Base-by-base conservation (phyloP, 371 early-diverging fungal species). In the Rhizopus arrhizus region DNA sequence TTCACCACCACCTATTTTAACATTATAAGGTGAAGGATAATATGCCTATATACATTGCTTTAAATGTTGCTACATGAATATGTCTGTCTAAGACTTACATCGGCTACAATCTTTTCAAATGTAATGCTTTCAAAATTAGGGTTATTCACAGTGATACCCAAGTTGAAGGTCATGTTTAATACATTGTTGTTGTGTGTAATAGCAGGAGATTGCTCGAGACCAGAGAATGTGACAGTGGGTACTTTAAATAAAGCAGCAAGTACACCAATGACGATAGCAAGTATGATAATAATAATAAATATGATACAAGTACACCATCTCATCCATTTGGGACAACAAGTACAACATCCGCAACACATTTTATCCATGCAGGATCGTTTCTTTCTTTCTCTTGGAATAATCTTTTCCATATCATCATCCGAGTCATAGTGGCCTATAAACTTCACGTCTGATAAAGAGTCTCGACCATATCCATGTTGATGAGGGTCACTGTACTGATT, bases 111-210 rank as follows among this genome's bases (percentile, higher is more conserved):
- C 0, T 73, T 70, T 32, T 78, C 74, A 53, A 85, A 85, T 9
- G 78, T 78, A 48, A 84, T 69, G 13, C 82, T 73, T 58, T 78
- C 68, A 51, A 82, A 70, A 55, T 85, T 85, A 22, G 74, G 84
- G 61, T 85, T 85, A 36, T 73, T 45, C 50, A 85, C 81, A 16
- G 62, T 63, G 35, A 85, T 82, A 48, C 71, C 60, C 3, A 80
- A 46, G 47, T 56, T 63, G 46, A 74, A 72, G 8, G 60, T 69
- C 36, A 74, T 74, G 33, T 50, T 68, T 49, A 75, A 53, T 5
- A 58, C 56, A 47, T 57, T 51, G n/a, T 59, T 47, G 0, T 47
- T 13, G 5, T 43, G 51, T 45, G 59, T 13, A 31, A 51, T 36
- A 7, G 29, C 35, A 12, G 78, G 77, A 12, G 70, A 61, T 9